Conservation (phyloP, 2,329 filamentous ascomycete genomes). For the Lachnellula occidentalis region DNA sequence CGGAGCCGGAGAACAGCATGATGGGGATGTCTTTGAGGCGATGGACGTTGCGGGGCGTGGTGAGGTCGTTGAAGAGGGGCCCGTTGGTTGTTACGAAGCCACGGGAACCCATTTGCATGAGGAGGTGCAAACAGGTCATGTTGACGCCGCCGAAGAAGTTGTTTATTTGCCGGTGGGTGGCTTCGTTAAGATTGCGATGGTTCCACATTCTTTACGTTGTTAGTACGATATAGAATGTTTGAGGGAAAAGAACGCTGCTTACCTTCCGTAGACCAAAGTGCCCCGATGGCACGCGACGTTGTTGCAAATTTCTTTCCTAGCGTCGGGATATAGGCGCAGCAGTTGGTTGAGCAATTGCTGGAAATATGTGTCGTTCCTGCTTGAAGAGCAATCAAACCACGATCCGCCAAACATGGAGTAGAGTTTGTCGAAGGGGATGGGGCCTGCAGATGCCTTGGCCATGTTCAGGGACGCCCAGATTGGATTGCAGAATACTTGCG, state of each 20-base stretch:
- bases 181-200: constrained; percentile 59
- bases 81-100: constrained; percentile 49
- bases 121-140: constrained; percentile 50
- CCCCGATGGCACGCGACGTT: constrained; percentile 57
- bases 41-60: constrained; percentile 44
- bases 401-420: constrained; percentile 44
- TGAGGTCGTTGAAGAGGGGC: constrained; percentile 42
- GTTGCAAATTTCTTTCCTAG: constrained; percentile 52
- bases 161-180: constrained; percentile 56
- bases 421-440: constrained; percentile 43
- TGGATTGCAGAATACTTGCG: constrained; percentile 60
- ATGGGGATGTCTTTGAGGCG: constrained; percentile 49
- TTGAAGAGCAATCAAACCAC: constrained; percentile 51
- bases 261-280: constrained; percentile 55
- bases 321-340: constrained; percentile 52
- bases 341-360: constrained; percentile 50
- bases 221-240: not conserved
- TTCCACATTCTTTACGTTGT: constrained; percentile 44
- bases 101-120: constrained; percentile 50
- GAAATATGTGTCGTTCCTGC: constrained; percentile 40
- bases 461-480: constrained; percentile 52
- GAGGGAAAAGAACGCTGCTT: constrained; percentile 18
- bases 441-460: constrained; percentile 46
- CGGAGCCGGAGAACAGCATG: constrained; percentile 48
- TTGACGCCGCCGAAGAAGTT: constrained; percentile 58